A percentile compares a stretch with the other conserved stretches of the same genome.
phyloP scores from a whole-genome alignment of 495 filamentous ascomycete genomes.

The Bombardia bombarda region DNA sequence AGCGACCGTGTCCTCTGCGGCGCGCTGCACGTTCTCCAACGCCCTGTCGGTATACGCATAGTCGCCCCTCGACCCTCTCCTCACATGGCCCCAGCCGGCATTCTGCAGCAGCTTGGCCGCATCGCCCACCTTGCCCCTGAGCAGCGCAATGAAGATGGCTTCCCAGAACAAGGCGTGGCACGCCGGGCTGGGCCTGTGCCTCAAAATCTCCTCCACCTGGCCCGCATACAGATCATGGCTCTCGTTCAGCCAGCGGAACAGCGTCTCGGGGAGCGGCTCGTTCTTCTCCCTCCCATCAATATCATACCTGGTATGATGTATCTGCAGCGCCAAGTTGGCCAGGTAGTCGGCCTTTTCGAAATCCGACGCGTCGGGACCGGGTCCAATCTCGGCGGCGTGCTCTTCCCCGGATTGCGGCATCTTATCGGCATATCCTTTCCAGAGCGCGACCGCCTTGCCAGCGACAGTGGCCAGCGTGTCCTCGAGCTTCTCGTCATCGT shows the following conservation, averaged over 20 bases:
- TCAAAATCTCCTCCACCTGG: slow-evolving; percentile 52
- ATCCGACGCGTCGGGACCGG: slow-evolving; percentile 46
- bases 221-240: slow-evolving; percentile 55
- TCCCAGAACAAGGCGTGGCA: slow-evolving; percentile 75
- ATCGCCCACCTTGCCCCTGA: slow-evolving; percentile 62
- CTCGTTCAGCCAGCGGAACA: slow-evolving; percentile 71
- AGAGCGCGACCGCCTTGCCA: slow-evolving; percentile 47
- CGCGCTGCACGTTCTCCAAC: slow-evolving; percentile 62
- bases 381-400: slow-evolving; percentile 53
- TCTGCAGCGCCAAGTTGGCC: slow-evolving; percentile 58
- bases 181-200: slow-evolving; percentile 59
- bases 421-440: slow-evolving; percentile 45
- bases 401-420: slow-evolving; percentile 41
- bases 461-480: slow-evolving; percentile 47
- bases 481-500: slow-evolving; percentile 47
- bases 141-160: slow-evolving; percentile 53
- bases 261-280: slow-evolving; percentile 57
- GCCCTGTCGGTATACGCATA: slow-evolving; percentile 62
- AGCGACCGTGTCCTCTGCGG: slow-evolving; percentile 53
- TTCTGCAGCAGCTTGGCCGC: slow-evolving; percentile 55
- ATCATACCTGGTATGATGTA: slow-evolving; percentile 60
- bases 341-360: slow-evolving; percentile 69
- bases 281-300: slow-evolving; percentile 26
- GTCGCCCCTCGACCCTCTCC: slow-evolving; percentile 39
- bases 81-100: slow-evolving; percentile 68